Evolutionary conservation across 2,329 filamentous ascomycete genomes (phyloP), one percentile per base, ranked within the genome.

Genomic region (Hypoxylon sp.): DNA sequence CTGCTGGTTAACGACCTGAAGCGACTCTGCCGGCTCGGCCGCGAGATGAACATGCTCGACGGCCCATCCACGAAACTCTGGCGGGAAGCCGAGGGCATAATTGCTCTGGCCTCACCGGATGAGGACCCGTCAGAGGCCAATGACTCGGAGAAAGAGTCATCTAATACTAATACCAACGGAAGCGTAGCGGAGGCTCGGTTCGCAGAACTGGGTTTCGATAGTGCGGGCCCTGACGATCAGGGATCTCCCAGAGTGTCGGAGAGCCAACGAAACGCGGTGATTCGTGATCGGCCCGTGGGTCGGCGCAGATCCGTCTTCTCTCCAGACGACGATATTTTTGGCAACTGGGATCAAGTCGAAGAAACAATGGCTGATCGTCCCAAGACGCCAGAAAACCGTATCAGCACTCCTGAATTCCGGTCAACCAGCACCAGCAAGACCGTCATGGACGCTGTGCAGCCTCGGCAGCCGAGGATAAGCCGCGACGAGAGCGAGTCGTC

Each of bases 21-120:
- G 76, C 86, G 90, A 55, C 78, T 95, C 11, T 88, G 88, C 58
- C 81, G 88, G 10, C 85, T 90, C 33, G 91, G 88, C 4, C 83
- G 85, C 15, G 83, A 88, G 40, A 83, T 92, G 70, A 81, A 86
- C 35, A 82, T 94, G 69, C 74, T 85, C 0, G 76, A 83, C 57
- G 88, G 89, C 5, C 71, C 81, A 4, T 81, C 86, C 18, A 80
- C 81, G 10, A 77, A 78, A 10, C 78, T 90, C 42, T 96, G 90
- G 90, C 85, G 87, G 67, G 90, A 95, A 71, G 91, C 92, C 1
- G 90, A 95, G 72, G 90, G 90, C 11, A 93, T 96, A 75, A 95
- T 96, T 70, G 89, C 90, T 27, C 78, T 96, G n/a, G 91, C 91
- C 41, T 88, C 86, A 1, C 86, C 87, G 1, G 86, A 89, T 60